phyloP scores from a whole-genome alignment of 441 rosid genomes.

The Bruguiera hainesii region DNA sequence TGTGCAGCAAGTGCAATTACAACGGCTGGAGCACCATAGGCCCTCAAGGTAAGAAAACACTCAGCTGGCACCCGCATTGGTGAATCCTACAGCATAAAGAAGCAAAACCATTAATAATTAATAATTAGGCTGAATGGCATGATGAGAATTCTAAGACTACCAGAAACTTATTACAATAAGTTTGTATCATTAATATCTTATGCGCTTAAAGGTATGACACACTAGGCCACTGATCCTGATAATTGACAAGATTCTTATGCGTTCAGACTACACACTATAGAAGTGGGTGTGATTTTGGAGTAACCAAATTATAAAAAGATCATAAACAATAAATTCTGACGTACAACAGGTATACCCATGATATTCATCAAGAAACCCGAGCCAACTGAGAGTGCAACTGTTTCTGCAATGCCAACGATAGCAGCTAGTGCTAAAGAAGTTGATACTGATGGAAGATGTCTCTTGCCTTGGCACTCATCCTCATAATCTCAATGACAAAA shows the following conservation, averaged over 20 bases:
- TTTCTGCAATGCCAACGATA: slow-evolving; percentile 74
- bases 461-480: slow-evolving; percentile 38
- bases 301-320: neutral
- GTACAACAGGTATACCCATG: slow-evolving; percentile 94
- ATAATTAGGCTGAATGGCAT: neutral
- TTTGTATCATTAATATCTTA: too few relatives aligned
- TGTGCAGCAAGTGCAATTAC: slow-evolving; percentile 94
- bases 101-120: slow-evolving; percentile 2
- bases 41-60: slow-evolving; percentile 67
- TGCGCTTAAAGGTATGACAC: too few relatives aligned
- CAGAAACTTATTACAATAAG: too few relatives aligned
- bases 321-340: slow-evolving; percentile 34
- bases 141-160: too few relatives aligned
- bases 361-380: slow-evolving; percentile 75
- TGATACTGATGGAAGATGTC: slow-evolving; percentile 64
- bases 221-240: too few relatives aligned
- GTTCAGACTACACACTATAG: too few relatives aligned
- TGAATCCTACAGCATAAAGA: slow-evolving; percentile 57
- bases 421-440: slow-evolving; percentile 82
- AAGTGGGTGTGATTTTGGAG: too few relatives aligned
- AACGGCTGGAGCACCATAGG: slow-evolving; percentile 92
- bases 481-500: slow-evolving; percentile 32
- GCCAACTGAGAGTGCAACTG: slow-evolving; percentile 65
- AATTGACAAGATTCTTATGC: too few relatives aligned
- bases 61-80: slow-evolving; percentile 87